Conservation (phyloP, 2,329 filamentous ascomycete genomes). For the Fusarium sp. region DNA sequence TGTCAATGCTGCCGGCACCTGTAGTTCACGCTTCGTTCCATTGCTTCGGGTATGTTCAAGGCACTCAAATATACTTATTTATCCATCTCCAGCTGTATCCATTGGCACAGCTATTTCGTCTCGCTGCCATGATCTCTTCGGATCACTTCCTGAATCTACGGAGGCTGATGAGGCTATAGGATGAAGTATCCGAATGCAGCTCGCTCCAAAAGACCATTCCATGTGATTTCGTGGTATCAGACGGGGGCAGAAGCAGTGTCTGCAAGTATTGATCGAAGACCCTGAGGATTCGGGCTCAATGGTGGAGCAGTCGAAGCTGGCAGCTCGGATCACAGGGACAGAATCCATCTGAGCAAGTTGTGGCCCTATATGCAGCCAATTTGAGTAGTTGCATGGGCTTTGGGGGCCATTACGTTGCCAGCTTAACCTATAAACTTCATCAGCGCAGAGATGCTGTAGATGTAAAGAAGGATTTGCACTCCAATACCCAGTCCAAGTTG, state of each 20-base stretch:
- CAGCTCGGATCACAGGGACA: neutral
- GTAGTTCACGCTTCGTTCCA: neutral
- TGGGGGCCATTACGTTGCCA: neutral
- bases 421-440: neutral
- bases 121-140: neutral
- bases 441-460: neutral
- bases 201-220: neutral
- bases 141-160: neutral
- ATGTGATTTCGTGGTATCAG: neutral
- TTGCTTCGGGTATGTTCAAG: neutral
- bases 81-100: neutral
- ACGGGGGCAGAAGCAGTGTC: neutral
- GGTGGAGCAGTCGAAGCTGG: neutral
- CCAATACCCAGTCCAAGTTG: neutral
- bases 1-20: neutral
- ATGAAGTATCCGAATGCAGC: neutral
- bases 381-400: neutral
- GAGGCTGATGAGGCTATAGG: neutral
- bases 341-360: neutral
- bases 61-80: neutral
- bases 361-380: neutral
- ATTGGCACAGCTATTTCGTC: neutral
- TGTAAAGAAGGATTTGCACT: neutral
- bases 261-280: neutral
- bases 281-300: neutral